phyloP scores from a whole-genome alignment of 2,329 filamentous ascomycete species.

The Endothia cerciana region DNA sequence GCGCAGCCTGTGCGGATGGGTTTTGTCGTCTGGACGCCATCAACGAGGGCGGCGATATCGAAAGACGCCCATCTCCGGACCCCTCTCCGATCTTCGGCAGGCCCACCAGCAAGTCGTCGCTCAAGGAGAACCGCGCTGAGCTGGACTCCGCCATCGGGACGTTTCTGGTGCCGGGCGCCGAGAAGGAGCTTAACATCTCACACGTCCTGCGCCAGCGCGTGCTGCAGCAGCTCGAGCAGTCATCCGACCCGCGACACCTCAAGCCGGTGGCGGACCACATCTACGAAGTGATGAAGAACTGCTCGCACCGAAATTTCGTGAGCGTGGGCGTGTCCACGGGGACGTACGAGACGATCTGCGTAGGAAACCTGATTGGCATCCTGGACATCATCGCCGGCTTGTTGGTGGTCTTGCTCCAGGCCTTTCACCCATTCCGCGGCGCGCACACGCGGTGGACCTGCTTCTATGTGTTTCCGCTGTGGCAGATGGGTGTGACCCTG shows the following conservation, averaged over 20 bases:
- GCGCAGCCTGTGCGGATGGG: conserved; percentile 3
- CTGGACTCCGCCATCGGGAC: conserved; percentile 46
- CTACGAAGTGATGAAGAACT: conserved; percentile 50
- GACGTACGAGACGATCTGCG: conserved; percentile 53
- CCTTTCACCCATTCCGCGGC: conserved; percentile 43
- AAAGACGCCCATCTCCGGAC: background rate
- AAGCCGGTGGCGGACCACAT: conserved; percentile 50
- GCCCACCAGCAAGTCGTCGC: conserved; percentile 36
- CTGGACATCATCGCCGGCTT: conserved; percentile 45
- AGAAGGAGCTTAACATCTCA: conserved; percentile 54
- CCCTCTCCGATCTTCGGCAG: conserved; percentile 32
- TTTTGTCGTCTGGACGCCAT: conserved; percentile 14
- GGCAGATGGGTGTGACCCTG: conserved; percentile 48
- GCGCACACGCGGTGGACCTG: conserved; percentile 46
- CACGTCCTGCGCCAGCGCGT: conserved; percentile 45
- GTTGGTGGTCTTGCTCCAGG: conserved; percentile 45
- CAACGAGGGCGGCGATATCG: background rate
- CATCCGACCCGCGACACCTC: conserved; percentile 45
- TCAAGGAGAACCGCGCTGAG: conserved; percentile 33
- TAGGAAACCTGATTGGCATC: conserved; percentile 49
- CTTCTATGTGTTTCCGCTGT: conserved; percentile 50
- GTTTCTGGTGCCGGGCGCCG: conserved; percentile 45
- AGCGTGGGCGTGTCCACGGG: conserved; percentile 58
- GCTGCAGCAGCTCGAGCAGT: conserved; percentile 41
- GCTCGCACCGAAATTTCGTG: conserved; percentile 55